Evolutionary conservation across 2,329 filamentous ascomycete species (phyloP), one percentile per base, ranked within the genome.

Genomic region (Colletotrichum coccodes): DNA sequence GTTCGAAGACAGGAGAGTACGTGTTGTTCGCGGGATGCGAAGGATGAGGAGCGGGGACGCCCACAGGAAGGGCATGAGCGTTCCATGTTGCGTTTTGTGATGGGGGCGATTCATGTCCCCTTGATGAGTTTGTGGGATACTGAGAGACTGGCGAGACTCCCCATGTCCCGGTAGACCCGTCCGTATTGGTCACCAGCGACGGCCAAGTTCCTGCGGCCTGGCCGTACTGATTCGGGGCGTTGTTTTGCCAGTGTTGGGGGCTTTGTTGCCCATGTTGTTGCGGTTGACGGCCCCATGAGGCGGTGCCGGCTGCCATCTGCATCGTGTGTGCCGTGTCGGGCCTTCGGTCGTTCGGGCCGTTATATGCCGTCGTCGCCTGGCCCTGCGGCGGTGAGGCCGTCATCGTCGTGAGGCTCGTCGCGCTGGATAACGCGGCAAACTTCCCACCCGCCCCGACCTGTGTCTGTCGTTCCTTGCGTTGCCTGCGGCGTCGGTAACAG

Each of bases 321-420:
- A 56, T 56, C 34, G 49, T 21, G 26, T 56, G n/a, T 18, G 54
- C 47, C 16, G 64, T 53, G 16, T 52, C 46, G 5, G 53, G 53
- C 42, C 60, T 21, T 8, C 6, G 40, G 11, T 42, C 54, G 34
- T 49, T 42, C 9, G 50, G 49, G 30, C 56, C 63, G 61, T 50
- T 26, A 23, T 66, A 60, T 30, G 64, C 54, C 6, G 66, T 49
- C 6, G 65, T 54, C 12, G 53, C 34, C 36, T 53, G 57, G n/a
- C 50, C 64, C 8, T 50, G 61, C 7, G 54, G 54, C 18, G 61
- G 56, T 23, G 61, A 66, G 47, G 32, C 53, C 49, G 58, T 30
- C 46, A 69, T 69, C 6, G 61, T 65, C 42, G 66, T 66, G 50
- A 69, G 66, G 49, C 66, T 69, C 21, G 66, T 69, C 30, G 66